These are phyloP conservation scores for Pleurotus eryngii DNA, from an alignment of 768 basidiomycete species.

Conservation along the genomic window DNA sequence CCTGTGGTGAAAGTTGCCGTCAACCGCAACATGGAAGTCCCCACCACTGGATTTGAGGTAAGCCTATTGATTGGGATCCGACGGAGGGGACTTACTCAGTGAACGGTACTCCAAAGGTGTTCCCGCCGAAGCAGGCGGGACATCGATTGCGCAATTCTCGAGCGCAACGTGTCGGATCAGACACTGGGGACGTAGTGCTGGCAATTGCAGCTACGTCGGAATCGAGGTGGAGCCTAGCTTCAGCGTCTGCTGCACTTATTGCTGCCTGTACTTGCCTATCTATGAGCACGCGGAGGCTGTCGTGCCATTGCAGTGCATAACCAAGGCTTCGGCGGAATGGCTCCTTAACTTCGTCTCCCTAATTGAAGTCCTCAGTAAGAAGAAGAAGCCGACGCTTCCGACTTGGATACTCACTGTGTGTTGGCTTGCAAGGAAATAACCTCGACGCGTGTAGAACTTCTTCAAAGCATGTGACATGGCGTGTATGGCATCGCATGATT, in stretches of 20 bases:
- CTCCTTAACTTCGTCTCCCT: slow-evolving; percentile 16
- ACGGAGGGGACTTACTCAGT: slow-evolving; percentile 9
- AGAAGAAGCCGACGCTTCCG: background rate
- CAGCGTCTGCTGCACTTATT: background rate
- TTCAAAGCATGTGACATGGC: slow-evolving; percentile 11
- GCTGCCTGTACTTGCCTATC: slow-evolving; percentile 4
- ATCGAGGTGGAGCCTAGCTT: background rate
- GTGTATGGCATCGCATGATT: slow-evolving; percentile 15
- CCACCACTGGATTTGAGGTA: slow-evolving; percentile 7
- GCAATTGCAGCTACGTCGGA: background rate
- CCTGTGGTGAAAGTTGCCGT: slow-evolving; percentile 26
- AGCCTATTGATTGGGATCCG: background rate
- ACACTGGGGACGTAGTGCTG: background rate
- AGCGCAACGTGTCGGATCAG: background rate
- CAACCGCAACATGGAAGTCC: slow-evolving; percentile 32
- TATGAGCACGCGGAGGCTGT: slow-evolving; percentile 11
- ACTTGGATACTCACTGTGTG: background rate
- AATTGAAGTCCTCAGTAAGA: background rate
- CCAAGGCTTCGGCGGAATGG: slow-evolving; percentile 19
- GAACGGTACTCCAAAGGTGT: slow-evolving; percentile 11
- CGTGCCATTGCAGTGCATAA: slow-evolving; percentile 21
- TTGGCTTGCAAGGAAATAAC: background rate
- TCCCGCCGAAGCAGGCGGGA: slow-evolving; percentile 22
- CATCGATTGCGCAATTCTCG: slow-evolving; percentile 25
- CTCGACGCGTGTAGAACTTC: slow-evolving; percentile 10